Evolutionary conservation across 495 filamentous ascomycete genomes (phyloP), one percentile per base, ranked within the genome.

Genomic region (Chaetomium cochliodes): DNA sequence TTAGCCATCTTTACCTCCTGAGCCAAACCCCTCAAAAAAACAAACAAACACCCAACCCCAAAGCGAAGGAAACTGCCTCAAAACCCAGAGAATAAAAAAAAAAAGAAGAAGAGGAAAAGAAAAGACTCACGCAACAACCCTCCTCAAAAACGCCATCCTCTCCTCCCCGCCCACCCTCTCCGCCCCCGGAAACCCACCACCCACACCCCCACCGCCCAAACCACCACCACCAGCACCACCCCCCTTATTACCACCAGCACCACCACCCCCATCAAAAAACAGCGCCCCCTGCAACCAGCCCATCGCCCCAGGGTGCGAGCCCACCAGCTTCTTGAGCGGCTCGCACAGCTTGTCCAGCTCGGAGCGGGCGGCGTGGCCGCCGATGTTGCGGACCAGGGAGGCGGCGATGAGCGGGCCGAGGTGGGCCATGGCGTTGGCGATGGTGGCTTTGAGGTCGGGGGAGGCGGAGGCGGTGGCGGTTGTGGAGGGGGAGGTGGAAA

Each of bases 301-400:
- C 71, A 83, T 85, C 5, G 87, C 81, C 20, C 74, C 72, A n/a
- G 83, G 79, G 22, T 92, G 85, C 39, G 84, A 80, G 61, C 85
- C 83, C 3, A 96, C 79, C 3, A 94, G 76, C 67, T 87, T 90
- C 76, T 90, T 90, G 20, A 97, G 81, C 30, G 90, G 90, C 52
- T 93, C 90, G 62, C 81, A 85, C 7, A 96, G 80, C 66, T 81
- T 85, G 56, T 92, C 88, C 0, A 96, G 78, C 68, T 97, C 92
- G 59, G 88, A 91, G 53, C 92, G 82, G 3, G 87, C 82, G 42
- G 88, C 92, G 42, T 83, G 83, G 3, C 93, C 93, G 16, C 88
- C 86, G 59, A 92, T 84, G 67, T 88, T 91, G n/a, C 77, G 77
- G 18, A 90, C 77, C 3, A 93, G 77, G 0, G 84, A 79, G 54